phyloP scores from a whole-genome alignment of 805 yeast species.

The Komagataella phaffii region DNA sequence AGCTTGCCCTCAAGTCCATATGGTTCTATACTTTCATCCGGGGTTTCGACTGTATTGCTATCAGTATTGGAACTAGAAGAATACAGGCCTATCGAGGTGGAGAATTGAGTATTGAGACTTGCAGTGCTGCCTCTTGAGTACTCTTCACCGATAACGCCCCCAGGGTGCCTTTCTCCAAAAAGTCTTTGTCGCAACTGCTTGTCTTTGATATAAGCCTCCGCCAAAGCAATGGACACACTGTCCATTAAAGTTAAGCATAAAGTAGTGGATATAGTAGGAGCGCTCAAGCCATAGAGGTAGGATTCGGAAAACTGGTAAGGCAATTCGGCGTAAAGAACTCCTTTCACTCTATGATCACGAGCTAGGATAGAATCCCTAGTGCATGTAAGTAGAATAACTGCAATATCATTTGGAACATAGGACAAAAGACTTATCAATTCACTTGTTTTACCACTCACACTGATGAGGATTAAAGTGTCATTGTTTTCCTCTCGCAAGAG shows the following conservation, averaged over 20 bases:
- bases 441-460: conserved; percentile 76
- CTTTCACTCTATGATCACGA: conserved; percentile 29
- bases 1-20: background rate
- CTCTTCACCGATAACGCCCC: conserved; percentile 73
- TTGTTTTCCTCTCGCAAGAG: conserved; percentile 37
- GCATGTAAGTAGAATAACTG: conserved; percentile 54
- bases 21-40: background rate
- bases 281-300: conserved; percentile 63
- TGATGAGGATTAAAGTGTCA: conserved; percentile 50
- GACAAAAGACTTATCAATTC: conserved; percentile 49
- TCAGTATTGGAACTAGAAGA: background rate
- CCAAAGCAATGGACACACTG: conserved; percentile 60
- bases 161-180: conserved; percentile 75
- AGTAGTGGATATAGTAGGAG: conserved; percentile 81
- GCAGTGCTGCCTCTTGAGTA: conserved; percentile 1
- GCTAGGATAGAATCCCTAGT: conserved; percentile 42
- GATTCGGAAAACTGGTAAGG: conserved; percentile 47
- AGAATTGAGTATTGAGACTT: conserved; percentile 1
- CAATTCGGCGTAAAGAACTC: conserved; percentile 48
- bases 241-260: conserved; percentile 66
- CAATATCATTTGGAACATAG: conserved; percentile 38
- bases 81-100: background rate
- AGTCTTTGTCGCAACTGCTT: conserved; percentile 32
- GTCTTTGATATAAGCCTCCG: conserved; percentile 53
- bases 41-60: background rate